Conservation (phyloP, 441 rosid species). For the Populus tomentosa region DNA sequence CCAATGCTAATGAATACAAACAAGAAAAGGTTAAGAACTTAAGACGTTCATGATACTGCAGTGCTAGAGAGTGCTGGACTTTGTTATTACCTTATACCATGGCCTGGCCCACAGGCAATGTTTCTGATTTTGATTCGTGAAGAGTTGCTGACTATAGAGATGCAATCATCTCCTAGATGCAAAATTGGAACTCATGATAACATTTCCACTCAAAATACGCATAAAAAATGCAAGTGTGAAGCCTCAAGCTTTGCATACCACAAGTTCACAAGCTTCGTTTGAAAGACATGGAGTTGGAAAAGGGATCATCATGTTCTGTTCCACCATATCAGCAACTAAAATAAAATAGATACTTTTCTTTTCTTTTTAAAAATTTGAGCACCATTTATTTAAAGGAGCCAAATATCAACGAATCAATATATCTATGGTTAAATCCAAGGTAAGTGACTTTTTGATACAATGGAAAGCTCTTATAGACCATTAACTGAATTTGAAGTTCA, state of each 20-base stretch:
- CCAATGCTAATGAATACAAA: slow-evolving; percentile 53
- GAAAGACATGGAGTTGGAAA: slow-evolving; percentile 1
- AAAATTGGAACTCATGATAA: slow-evolving; percentile 21
- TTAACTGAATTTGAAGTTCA: background rate
- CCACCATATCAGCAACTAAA: background rate
- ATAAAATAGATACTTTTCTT: background rate
- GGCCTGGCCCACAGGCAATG: slow-evolving; percentile 86
- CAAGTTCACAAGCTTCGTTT: background rate
- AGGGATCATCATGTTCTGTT: background rate
- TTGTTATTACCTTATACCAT: slow-evolving; percentile 74
- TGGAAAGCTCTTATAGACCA: background rate
- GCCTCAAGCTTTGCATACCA: background rate
- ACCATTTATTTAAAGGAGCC: background rate
- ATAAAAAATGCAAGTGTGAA: background rate
- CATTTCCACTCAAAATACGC: background rate
- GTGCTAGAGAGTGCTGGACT: background rate
- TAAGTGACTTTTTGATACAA: background rate
- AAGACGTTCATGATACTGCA: background rate
- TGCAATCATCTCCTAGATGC: slow-evolving; percentile 84
- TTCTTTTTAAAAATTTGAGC: background rate
- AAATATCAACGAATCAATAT: background rate
- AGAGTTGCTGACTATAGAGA: slow-evolving; percentile 78
- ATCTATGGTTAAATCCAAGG: background rate
- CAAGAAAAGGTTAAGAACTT: background rate
- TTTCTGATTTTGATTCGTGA: slow-evolving; percentile 59